Evolutionary conservation across 2,329 filamentous ascomycete genomes (phyloP), one percentile per base, ranked within the genome.

Genomic region (Zasmidium citrigriseum): DNA sequence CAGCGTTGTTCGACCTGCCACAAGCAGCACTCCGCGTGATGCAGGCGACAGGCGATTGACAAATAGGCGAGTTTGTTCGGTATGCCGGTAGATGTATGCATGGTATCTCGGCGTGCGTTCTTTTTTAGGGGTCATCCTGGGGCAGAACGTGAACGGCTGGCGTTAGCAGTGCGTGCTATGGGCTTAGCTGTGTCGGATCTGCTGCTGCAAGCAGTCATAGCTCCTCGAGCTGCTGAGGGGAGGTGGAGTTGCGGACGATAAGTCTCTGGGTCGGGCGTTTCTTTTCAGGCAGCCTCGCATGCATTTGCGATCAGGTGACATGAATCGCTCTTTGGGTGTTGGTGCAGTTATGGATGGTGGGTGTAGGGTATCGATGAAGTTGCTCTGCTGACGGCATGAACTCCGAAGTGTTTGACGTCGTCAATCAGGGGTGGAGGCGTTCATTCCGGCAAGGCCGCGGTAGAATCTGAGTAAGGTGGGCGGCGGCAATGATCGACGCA

Each of bases 271-370:
- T 50, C 21, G 14, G 21, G n/a, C 24, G 21, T 50, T 21, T 21
- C 12, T 18, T 7, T 50, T 46, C 12, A 16, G 38, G n/a, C 38
- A 23, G 22, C 24, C 41, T 22, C 55, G 55, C 55, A 57, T 52
- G 20, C 12, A 46, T n/a, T 9, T 23, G 9, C 41, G 23, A 29
- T 57, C 54, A 52, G 47, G 47, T 57, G 54, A 57, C n/a, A n/a
- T 25, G 24, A 16, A 57, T 20, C 4, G 14, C n/a, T 27, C 10
- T 49, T 21, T 23, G 21, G 21, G 16, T 14, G 16, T 41, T 20
- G 29, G 47, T 44, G 27, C 25, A 29, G 29, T 22, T 21, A 46
- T 21, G 44, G n/a, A 46, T 46, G 44, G 44, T 46, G 7, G 44
- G n/a, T 46, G 44, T 46, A 9, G 44, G 16, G 9, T 7, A n/a